Base-by-base conservation (phyloP, 805 yeast genomes). In the Hanseniaspora taiwanica region DNA sequence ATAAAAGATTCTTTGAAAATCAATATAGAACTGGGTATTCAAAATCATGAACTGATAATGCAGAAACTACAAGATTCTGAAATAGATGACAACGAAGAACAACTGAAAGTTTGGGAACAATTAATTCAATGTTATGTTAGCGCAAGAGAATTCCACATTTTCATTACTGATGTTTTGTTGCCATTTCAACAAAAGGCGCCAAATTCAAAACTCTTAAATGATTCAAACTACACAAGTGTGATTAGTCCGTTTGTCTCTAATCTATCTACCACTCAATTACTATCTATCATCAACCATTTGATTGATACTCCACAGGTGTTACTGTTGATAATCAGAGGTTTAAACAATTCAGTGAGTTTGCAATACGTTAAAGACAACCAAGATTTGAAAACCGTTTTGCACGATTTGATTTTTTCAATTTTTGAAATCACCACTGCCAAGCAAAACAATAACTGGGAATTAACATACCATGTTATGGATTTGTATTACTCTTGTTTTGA, bases 1-100 rank as follows among this genome's bases (percentile, higher is more conserved):
- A 53, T 79, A 3, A 59, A 56, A 1, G 61, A 69, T 27, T 57
- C 78, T 3, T 50, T 78, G 12, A 63, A 63, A 21, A 63, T 78
- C 40, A 80, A 78, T 54, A 63, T 74, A 3, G 80, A 75, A 42
- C 59, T 79, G 39, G 78, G 79, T n/a, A 58, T 71, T 13, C 55
- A 65, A 21, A 64, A 66, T 42, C 50, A 65, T n/a, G 51, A 55
- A 2, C 44, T 51, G 13, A 60, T 71, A 2, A 48, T 69, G n/a
- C n/a, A n/a, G n/a, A n/a, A n/a, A n/a, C n/a, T n/a, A n/a, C n/a
- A n/a, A n/a, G n/a, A n/a, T n/a, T n/a, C n/a, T n/a, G n/a, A n/a
- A n/a, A n/a, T n/a, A n/a, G n/a, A n/a, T n/a, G n/a, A n/a, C n/a
- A n/a, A n/a, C n/a, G n/a, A n/a, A n/a, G n/a, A n/a, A n/a, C n/a